These are phyloP conservation scores for Podosphaera xanthii DNA, from an alignment of 2,329 filamentous ascomycete genomes.

Conservation along the genomic window DNA sequence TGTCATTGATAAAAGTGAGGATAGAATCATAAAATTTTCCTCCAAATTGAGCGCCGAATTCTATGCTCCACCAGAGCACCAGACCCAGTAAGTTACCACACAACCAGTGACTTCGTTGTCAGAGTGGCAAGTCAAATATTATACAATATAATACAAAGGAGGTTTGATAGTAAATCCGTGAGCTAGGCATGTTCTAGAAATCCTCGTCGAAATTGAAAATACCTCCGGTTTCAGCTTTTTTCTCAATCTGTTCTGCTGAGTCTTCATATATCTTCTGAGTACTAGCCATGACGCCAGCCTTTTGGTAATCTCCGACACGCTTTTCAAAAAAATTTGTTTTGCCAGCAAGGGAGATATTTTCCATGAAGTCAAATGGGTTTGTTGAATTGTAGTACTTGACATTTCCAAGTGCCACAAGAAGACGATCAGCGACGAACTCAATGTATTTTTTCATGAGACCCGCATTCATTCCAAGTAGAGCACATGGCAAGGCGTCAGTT, in stretches of 20 bases:
- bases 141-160: neutral
- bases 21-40: too few relatives aligned
- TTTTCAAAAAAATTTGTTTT: slow-evolving; percentile 99
- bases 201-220: slow-evolving; percentile 93
- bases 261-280: slow-evolving; percentile 48
- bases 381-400: slow-evolving; percentile 76
- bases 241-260: slow-evolving; percentile 22
- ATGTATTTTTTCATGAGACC: slow-evolving; percentile 99
- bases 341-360: slow-evolving; percentile 94
- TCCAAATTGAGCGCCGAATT: too few relatives aligned
- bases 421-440: slow-evolving; percentile 93
- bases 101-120: too few relatives aligned
- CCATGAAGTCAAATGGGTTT: slow-evolving; percentile 99
- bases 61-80: too few relatives aligned
- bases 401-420: slow-evolving; percentile 81
- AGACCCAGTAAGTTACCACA: too few relatives aligned
- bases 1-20: too few relatives aligned
- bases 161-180: neutral
- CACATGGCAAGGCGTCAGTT: slow-evolving; percentile 80
- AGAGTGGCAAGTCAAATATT: neutral
- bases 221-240: slow-evolving; percentile 37
- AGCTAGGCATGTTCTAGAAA: slow-evolving; percentile 38
- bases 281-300: slow-evolving; percentile 94
- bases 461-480: slow-evolving; percentile 91
- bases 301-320: slow-evolving; percentile 97